Evolutionary conservation across 1,284 basidiomycete genomes (phyloP).

Genomic region (Rhodotorula sp.): DNA sequence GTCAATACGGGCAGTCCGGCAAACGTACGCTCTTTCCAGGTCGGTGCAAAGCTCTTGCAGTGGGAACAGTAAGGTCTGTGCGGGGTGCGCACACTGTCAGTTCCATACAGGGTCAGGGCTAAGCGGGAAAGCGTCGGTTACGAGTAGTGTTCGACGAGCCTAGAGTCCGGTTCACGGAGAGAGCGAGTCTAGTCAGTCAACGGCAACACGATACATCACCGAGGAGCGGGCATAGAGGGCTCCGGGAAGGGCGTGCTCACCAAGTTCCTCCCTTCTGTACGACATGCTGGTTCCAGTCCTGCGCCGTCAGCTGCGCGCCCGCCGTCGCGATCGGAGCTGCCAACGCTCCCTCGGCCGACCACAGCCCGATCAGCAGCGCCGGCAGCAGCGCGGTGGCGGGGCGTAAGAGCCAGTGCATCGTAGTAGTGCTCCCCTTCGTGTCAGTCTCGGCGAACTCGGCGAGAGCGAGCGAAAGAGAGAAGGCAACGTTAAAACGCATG

Average conservation of each 20-base stretch:
- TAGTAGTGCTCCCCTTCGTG: not conserved
- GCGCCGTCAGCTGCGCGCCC: conserved; percentile 17
- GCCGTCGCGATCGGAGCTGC: conserved; percentile 24
- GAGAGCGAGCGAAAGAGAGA: no score
- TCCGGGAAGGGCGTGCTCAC: not conserved
- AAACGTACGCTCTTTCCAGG: conserved; percentile 60
- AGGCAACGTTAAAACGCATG: no score
- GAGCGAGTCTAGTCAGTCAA: not conserved
- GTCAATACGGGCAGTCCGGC: no score
- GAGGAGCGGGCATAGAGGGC: no score
- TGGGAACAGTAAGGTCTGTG: conserved; percentile 74
- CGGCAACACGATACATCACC: no score
- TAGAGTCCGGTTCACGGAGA: conserved; percentile 2
- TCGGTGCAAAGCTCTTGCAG: conserved; percentile 73
- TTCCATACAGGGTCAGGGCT: no score
- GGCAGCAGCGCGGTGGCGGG: not conserved
- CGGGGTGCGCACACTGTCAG: no score
- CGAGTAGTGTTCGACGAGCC: conserved; percentile 45
- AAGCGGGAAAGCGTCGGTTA: not conserved
- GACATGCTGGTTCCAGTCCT: conserved; percentile 16
- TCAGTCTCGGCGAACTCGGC: no score
- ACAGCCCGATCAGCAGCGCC: not conserved
- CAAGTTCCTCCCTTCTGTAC: conserved; percentile 13
- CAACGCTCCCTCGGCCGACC: not conserved
- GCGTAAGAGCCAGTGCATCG: not conserved